Conservation (phyloP, 1,284 basidiomycete species). For the Blastosporella zonata region DNA sequence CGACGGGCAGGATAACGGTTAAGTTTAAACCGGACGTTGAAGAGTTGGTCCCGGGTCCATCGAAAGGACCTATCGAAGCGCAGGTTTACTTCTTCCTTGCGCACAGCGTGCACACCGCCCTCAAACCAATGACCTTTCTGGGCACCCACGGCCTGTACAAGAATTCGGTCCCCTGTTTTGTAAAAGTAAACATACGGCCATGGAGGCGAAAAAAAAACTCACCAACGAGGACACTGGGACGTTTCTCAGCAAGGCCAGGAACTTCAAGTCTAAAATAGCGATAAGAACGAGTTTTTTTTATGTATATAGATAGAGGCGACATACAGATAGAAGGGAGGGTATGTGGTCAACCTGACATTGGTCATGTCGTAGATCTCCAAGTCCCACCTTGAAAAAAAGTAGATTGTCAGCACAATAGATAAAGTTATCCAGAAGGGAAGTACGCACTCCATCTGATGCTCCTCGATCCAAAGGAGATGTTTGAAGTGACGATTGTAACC, state of each 20-base stretch:
- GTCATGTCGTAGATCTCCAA: conserved; percentile 55
- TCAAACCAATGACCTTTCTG: conserved; percentile 47
- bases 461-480: conserved; percentile 55
- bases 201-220: no score
- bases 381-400: conserved; percentile 41
- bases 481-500: conserved; percentile 50
- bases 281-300: background rate
- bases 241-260: conserved; percentile 63
- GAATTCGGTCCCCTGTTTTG: conserved; percentile 48
- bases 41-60: conserved; percentile 29
- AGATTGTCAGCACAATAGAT: background rate
- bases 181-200: background rate
- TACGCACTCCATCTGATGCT: conserved; percentile 54
- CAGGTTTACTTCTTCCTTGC: conserved; percentile 48
- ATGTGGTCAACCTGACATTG: conserved; percentile 33
- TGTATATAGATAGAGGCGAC: conserved; percentile 19
- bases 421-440: background rate
- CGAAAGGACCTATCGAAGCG: conserved; percentile 47
- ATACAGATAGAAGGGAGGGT: conserved; percentile 42
- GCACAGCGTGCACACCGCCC: conserved; percentile 56
- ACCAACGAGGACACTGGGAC: conserved; percentile 63
- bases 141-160: conserved; percentile 41
- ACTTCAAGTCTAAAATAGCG: conserved; percentile 44
- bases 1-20: conserved; percentile 51
- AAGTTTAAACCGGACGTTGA: conserved; percentile 52